Base-by-base conservation (phyloP, 768 basidiomycete genomes). In the Suillus lakei region DNA sequence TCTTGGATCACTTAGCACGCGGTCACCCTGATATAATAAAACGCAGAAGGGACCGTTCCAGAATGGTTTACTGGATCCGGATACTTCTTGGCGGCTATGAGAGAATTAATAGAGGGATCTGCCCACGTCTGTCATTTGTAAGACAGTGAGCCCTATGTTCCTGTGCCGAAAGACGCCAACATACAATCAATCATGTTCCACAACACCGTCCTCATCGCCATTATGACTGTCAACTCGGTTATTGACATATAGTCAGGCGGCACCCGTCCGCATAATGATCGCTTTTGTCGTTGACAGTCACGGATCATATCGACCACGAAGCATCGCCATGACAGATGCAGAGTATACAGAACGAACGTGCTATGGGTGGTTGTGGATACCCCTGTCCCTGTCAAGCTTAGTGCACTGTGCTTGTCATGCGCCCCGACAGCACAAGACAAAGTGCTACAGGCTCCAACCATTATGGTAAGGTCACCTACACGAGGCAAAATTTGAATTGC, bases 121-220 rank as follows among this genome's bases (percentile, higher is more conserved):
- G 58, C 58, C 58, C 58, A 59, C 58, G 58, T 59, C 58, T 59
- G 58, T 59, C 58, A 59, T 59, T 28, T 26, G 56, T 18, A 54
- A 32, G 53, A 10, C 30, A 54, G 18, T 6, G 18, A 54, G 5
- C 51, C 23, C 36, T 38, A 39, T 39, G 38, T 59, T 39, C 38
- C 56, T 41, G 26, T 39, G 38, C 16, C 18, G 34, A 38, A 58
- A 8, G 56, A 58, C 8, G 9, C 16, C 38, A 39, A 39, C 56
- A 12, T 7, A 28, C n/a, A 39, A 39, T 21, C 38, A 39, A 39
- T 28, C 26, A 39, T 38, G 16, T 16, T 39, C 5, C 16, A 59
- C 56, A 28, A 39, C 26, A 16, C 21, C 12, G 56, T 28, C 26
- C 30, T 54, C 56, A 39, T 28, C n/a, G 16, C 38, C 26, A 38